phyloP scores from a whole-genome alignment of 805 yeast species.

The Sugiyamaella smithiae region DNA sequence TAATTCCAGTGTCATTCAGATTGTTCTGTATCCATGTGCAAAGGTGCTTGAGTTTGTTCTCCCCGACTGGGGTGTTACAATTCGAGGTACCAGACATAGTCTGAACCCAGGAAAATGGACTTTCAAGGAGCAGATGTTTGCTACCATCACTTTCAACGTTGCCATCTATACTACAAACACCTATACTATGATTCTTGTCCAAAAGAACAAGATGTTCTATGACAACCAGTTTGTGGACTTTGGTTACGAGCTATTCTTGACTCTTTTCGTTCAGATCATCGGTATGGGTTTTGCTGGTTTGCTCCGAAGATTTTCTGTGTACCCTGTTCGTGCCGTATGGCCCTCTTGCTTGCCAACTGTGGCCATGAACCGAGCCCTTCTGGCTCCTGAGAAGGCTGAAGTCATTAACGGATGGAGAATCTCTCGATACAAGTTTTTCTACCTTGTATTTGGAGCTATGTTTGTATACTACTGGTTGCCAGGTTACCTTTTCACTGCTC shows the following conservation, averaged over 20 bases:
- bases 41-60: constrained; percentile 37
- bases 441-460: constrained; percentile 36
- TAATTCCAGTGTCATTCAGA: constrained; percentile 44
- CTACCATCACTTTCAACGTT: constrained; percentile 36
- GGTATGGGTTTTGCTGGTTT: constrained; percentile 56
- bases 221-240: constrained; percentile 35
- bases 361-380: constrained; percentile 48
- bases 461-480: constrained; percentile 60
- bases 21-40: constrained; percentile 54
- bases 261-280: constrained; percentile 49
- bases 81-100: constrained; percentile 40
- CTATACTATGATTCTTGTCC: constrained; percentile 21
- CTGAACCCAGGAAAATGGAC: constrained; percentile 63
- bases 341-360: constrained; percentile 58
- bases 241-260: constrained; percentile 47
- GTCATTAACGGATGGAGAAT: constrained; percentile 53
- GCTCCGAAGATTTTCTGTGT: constrained; percentile 49
- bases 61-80: constrained; percentile 47
- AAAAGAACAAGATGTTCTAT: constrained; percentile 22
- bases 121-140: constrained; percentile 61
- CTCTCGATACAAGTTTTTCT: constrained; percentile 47
- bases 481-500: constrained; percentile 55
- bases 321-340: constrained; percentile 46
- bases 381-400: constrained; percentile 25
- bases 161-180: constrained; percentile 9